Evolutionary conservation across 2,329 filamentous ascomycete genomes (phyloP).

Genomic region (Talaromyces albobiverticillius): DNA sequence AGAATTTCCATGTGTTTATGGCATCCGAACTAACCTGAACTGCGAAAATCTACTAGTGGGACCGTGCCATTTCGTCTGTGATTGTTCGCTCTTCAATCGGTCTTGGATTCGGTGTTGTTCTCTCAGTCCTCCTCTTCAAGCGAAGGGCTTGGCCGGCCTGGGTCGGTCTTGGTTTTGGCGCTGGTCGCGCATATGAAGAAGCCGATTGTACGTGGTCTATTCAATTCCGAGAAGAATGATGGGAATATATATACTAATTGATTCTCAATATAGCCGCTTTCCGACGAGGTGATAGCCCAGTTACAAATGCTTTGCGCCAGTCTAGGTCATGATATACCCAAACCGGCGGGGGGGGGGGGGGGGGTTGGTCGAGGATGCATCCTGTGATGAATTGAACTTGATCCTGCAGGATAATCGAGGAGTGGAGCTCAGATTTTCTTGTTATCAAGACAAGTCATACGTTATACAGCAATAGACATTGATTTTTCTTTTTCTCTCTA

Average conservation of each 20-base stretch:
- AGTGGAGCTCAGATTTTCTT: background rate
- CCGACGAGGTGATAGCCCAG: conserved; percentile 41
- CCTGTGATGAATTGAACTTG: background rate
- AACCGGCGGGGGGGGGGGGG: background rate
- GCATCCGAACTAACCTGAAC: too few relatives aligned
- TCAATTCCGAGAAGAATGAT: background rate
- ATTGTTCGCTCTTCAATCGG: conserved; percentile 95
- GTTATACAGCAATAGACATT: conserved; percentile 7
- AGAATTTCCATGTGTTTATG: too few relatives aligned
- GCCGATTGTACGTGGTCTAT: conserved; percentile 66
- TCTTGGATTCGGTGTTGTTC: conserved; percentile 95
- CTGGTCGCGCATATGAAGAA: conserved; percentile 95
- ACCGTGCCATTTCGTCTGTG: conserved; percentile 95
- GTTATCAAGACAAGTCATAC: background rate
- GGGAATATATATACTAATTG: conserved; percentile 9
- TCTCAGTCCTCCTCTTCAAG: conserved; percentile 97
- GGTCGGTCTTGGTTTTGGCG: conserved; percentile 89
- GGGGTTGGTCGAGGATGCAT: too few relatives aligned
- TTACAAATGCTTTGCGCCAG: conserved; percentile 37
- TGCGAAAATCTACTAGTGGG: too few relatives aligned
- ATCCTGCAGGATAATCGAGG: background rate
- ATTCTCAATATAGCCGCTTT: conserved; percentile 37
- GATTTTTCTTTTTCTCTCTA: background rate
- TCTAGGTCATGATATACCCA: conserved; percentile 24
- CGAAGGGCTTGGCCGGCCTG: conserved; percentile 97